These are phyloP conservation scores for Senna siamea DNA, from an alignment of 306 rosid species.

Conservation along the genomic window DNA sequence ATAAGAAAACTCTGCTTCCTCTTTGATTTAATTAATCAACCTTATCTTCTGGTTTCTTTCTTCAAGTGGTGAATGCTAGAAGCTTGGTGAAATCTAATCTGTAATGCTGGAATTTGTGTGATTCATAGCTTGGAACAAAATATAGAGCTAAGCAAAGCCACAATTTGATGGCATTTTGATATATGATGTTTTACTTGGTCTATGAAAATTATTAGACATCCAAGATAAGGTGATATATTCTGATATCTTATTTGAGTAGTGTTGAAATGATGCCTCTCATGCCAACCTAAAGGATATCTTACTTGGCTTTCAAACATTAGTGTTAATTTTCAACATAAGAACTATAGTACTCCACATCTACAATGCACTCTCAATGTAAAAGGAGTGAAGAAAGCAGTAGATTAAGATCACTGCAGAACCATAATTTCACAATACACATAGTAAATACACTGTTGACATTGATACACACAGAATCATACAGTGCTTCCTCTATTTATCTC, in stretches of 20 bases:
- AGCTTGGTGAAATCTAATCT: constrained; percentile 2
- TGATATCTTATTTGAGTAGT: constrained; percentile 15
- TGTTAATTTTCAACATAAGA: not conserved
- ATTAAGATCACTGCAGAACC: not conserved
- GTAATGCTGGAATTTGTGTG: constrained; percentile 22
- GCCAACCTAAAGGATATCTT: not conserved
- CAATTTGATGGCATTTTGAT: too few relatives aligned
- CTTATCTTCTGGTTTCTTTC: constrained; percentile 24
- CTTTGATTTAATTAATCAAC: constrained; percentile 21
- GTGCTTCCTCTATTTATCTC: constrained; percentile 19
- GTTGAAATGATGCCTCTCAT: constrained; percentile 28
- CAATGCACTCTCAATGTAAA: constrained; percentile 3
- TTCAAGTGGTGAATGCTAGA: constrained; percentile 3
- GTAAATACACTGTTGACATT: constrained; percentile 29
- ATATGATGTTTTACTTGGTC: too few relatives aligned
- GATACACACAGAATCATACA: constrained; percentile 26
- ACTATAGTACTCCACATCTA: not conserved
- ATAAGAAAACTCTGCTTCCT: constrained; percentile 13
- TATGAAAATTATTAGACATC: not conserved
- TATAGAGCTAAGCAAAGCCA: constrained; percentile 1
- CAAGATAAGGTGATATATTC: constrained; percentile 31
- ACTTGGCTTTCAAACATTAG: constrained; percentile 9
- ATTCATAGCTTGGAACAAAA: too few relatives aligned
- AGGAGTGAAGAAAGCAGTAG: too few relatives aligned
- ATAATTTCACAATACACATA: constrained; percentile 27